These are phyloP conservation scores for Dryadomyces quercus-mongolicae DNA, from an alignment of 2,329 filamentous ascomycete species.

Conservation along the genomic window DNA sequence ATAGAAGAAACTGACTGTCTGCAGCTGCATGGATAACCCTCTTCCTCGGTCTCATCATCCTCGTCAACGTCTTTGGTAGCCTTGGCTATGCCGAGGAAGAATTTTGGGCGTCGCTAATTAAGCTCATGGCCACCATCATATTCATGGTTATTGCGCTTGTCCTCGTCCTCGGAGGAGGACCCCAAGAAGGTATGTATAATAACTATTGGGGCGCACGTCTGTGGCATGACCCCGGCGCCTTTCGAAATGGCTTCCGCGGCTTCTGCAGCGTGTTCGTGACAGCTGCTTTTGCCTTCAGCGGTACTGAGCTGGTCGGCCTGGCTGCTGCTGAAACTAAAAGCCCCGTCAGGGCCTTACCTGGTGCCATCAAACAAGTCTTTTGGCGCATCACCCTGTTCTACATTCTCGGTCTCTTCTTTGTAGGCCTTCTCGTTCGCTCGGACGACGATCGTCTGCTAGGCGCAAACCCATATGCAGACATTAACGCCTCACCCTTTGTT, in stretches of 20 bases:
- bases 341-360: constrained; percentile 63
- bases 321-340: constrained; percentile 60
- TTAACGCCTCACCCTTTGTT: constrained; percentile 43
- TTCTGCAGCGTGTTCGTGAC: constrained; percentile 62
- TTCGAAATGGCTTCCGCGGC: constrained; percentile 63
- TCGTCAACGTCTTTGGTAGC: constrained; percentile 45
- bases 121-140: constrained; percentile 43
- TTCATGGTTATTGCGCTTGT: constrained; percentile 54
- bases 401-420: constrained; percentile 37
- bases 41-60: constrained; percentile 37
- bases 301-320: constrained; percentile 63
- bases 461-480: constrained; percentile 31
- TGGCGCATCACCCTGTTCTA: constrained; percentile 47
- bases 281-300: constrained; percentile 61
- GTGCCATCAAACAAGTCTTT: constrained; percentile 70
- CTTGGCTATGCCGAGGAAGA: constrained; percentile 47
- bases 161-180: constrained; percentile 47
- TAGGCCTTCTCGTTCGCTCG: constrained; percentile 36
- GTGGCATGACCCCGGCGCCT: constrained; percentile 41
- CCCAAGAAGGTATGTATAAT: constrained; percentile 29
- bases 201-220: constrained; percentile 37
- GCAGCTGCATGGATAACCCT: constrained; percentile 26
- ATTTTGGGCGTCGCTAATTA: constrained; percentile 44
- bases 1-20: not conserved
- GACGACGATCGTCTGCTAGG: constrained; percentile 33